A percentile compares a stretch with the other conserved stretches of the same genome.
phyloP scores from a whole-genome alignment of 2,329 filamentous ascomycete species.

The Aspergillus phoenicis region DNA sequence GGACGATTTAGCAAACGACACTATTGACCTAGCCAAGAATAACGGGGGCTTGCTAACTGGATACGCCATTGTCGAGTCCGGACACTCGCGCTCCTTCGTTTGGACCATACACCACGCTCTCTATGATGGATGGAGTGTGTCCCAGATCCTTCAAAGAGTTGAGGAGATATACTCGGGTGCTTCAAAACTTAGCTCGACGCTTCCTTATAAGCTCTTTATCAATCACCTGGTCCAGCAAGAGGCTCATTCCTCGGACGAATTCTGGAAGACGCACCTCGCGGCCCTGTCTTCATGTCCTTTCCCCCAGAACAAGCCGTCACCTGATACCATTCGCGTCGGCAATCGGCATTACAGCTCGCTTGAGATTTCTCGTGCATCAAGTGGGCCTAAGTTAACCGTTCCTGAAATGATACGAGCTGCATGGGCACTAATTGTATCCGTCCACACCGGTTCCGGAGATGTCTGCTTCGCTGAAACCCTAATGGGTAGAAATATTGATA shows the following conservation, averaged over 20 bases:
- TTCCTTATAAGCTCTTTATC: conserved; percentile 37
- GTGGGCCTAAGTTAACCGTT: conserved; percentile 41
- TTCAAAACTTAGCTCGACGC: conserved; percentile 2
- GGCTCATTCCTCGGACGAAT: conserved; percentile 32
- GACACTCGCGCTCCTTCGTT: conserved; percentile 43
- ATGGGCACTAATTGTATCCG: conserved; percentile 55
- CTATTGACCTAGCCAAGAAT: conserved; percentile 31
- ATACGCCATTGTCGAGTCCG: conserved; percentile 39
- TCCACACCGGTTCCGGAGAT: conserved; percentile 51
- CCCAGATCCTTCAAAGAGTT: conserved; percentile 41
- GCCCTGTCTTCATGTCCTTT: conserved; percentile 33
- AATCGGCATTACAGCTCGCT: conserved; percentile 30
- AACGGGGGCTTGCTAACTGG: conserved; percentile 40
- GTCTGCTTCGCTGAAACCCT: conserved; percentile 59
- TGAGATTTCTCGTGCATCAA: conserved; percentile 22
- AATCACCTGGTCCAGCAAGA: conserved; percentile 32
- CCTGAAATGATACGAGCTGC: conserved; percentile 55
- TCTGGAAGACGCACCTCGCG: conserved; percentile 36
- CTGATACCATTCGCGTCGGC: conserved; percentile 27
- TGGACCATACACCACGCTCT: conserved; percentile 56
- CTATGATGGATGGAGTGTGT: conserved; percentile 54
- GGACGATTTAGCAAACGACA: conserved; percentile 28
- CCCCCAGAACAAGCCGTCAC: conserved; percentile 29
- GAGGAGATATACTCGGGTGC: conserved; percentile 37
- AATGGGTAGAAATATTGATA: conserved; percentile 56